Evolutionary conservation across 106 monocot genomes (phyloP).

Genomic region (Chionographis japonica): DNA sequence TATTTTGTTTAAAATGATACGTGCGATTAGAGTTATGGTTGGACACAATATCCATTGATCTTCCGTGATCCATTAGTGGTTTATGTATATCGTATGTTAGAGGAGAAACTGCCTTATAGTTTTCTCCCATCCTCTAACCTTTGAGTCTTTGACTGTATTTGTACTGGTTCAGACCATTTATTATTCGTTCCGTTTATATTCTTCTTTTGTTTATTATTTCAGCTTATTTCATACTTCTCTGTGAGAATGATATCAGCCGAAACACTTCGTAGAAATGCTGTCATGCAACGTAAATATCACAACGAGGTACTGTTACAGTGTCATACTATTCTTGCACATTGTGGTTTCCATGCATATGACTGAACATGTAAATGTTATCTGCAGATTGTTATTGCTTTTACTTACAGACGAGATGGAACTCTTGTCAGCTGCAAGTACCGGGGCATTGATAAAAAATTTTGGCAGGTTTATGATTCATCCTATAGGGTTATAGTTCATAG

Average conservation of each 20-base stretch:
- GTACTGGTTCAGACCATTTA: not conserved
- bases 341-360: not conserved
- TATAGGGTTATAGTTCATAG: not conserved
- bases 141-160: too few species aligned
- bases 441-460: slow-evolving; percentile 56
- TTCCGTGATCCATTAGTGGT: too few species aligned
- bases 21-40: too few species aligned
- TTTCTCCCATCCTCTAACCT: too few species aligned
- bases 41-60: too few species aligned
- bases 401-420: slow-evolving; percentile 62
- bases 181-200: not conserved
- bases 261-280: slow-evolving; percentile 58
- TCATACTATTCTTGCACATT: not conserved
- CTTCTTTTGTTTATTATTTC: slow-evolving; percentile 10
- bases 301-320: slow-evolving; percentile 24
- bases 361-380: slow-evolving; percentile 5
- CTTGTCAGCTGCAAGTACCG: slow-evolving; percentile 89
- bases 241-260: slow-evolving; percentile 52
- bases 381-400: slow-evolving; percentile 81
- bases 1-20: too few species aligned
- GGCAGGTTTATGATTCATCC: slow-evolving; percentile 46
- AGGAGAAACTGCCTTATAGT: too few species aligned
- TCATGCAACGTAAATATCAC: slow-evolving; percentile 39
- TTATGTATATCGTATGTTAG: too few species aligned
- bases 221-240: slow-evolving; percentile 54